Conservation (phyloP, 441 rosid species). For the Eruca vesicaria region DNA sequence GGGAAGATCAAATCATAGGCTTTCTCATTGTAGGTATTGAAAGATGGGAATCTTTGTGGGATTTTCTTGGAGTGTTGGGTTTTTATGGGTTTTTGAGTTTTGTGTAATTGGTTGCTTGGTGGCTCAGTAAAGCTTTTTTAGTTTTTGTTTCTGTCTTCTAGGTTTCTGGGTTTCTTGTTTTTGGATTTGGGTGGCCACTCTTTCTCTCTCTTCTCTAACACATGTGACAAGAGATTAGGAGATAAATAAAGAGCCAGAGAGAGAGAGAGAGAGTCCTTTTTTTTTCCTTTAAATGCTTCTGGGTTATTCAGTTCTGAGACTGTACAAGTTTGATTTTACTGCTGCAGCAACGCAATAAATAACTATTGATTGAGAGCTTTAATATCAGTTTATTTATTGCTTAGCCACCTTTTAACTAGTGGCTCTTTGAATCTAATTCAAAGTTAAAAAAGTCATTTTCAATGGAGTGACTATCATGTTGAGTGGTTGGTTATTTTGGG, state of each 20-base stretch:
- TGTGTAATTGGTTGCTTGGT: constrained; percentile 34
- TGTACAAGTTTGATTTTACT: constrained; percentile 28
- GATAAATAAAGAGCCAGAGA: background rate
- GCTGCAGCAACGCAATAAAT: constrained; percentile 13
- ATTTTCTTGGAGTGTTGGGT: constrained; percentile 4
- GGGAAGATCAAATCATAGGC: constrained; percentile 57
- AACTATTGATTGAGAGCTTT: constrained; percentile 5
- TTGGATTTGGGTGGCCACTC: constrained; percentile 31
- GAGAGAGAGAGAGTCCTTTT: background rate
- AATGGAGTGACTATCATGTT: constrained; percentile 4
- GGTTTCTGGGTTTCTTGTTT: constrained; percentile 33
- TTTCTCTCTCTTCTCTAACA: constrained; percentile 33
- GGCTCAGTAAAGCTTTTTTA: constrained; percentile 29
- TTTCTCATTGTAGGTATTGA: constrained; percentile 23
- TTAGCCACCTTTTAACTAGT: constrained; percentile 14
- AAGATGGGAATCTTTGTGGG: constrained; percentile 27
- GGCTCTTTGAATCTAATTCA: constrained; percentile 20
- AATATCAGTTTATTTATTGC: constrained; percentile 3
- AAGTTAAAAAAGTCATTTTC: constrained; percentile 16
- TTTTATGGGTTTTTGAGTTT: constrained; percentile 14
- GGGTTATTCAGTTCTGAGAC: constrained; percentile 23
- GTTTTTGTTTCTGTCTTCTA: constrained; percentile 28
- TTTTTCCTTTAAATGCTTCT: constrained; percentile 16
- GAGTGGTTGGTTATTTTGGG: constrained; percentile 24
- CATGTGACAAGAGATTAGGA: constrained; percentile 25